Evolutionary conservation across 139 green algal genomes (phyloP).

Genomic region (Chlorella sp.): DNA sequence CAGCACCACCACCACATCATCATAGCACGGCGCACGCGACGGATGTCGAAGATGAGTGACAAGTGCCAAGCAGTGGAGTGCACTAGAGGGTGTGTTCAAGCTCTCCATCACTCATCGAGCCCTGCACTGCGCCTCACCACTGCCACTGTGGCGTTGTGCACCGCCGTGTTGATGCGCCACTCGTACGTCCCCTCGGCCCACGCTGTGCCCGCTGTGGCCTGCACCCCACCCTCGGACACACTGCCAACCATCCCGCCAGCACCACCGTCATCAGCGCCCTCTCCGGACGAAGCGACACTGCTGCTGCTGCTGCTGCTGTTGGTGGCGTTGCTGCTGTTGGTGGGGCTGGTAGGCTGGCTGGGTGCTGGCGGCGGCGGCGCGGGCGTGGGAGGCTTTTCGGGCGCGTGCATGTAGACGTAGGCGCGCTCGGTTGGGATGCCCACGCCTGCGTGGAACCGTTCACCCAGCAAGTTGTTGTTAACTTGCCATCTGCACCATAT

Average conservation of each 20-base stretch:
- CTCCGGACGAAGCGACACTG: too few species aligned
- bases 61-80: too few species aligned
- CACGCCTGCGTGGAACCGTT: constrained; percentile 30
- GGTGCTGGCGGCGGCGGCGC: neutral
- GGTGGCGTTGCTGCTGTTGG: neutral
- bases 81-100: too few species aligned
- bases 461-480: too few species aligned
- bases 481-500: constrained; percentile 6
- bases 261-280: too few species aligned
- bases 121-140: neutral
- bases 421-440: constrained; percentile 63
- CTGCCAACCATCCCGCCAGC: too few species aligned
- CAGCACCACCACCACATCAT: too few species aligned
- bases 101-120: too few species aligned
- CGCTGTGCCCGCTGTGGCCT: neutral
- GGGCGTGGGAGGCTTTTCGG: neutral
- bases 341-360: too few species aligned
- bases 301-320: neutral
- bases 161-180: neutral
- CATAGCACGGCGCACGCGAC: too few species aligned
- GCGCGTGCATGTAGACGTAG: constrained; percentile 55
- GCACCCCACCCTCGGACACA: neutral
- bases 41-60: too few species aligned
- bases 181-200: neutral
- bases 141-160: neutral